Percentiles rank a stretch among this genome's conserved stretches.
These are phyloP conservation scores for Omphalotus olearius DNA, from an alignment of 1,284 basidiomycete species.

Conservation along the genomic window DNA sequence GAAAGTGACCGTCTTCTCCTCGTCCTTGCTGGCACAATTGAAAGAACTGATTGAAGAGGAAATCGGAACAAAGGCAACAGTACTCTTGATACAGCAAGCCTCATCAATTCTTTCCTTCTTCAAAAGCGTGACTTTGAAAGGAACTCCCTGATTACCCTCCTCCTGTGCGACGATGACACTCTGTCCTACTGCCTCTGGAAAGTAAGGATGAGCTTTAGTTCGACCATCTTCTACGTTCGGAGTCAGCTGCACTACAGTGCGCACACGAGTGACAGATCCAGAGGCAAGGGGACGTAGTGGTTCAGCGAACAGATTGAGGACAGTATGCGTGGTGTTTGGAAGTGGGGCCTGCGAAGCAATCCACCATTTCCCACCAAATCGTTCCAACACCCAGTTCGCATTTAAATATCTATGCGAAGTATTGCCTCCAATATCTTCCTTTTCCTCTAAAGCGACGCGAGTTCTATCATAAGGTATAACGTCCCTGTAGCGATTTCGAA, in stretches of 20 bases:
- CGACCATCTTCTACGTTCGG: conserved; percentile 59
- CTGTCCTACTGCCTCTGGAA: conserved; percentile 56
- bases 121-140: conserved; percentile 53
- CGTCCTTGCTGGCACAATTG: not conserved
- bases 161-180: conserved; percentile 48
- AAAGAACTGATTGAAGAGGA: no score
- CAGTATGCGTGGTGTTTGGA: conserved; percentile 63
- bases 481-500: conserved; percentile 67
- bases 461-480: conserved; percentile 79
- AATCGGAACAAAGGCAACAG: conserved; percentile 21
- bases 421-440: conserved; percentile 12
- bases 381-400: conserved; percentile 79
- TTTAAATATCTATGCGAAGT: conserved; percentile 63
- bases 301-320: conserved; percentile 64
- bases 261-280: conserved; percentile 36
- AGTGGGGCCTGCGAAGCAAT: conserved; percentile 82
- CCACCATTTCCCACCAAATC: conserved; percentile 71
- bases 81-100: conserved; percentile 62
- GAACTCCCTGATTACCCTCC: conserved; percentile 29
- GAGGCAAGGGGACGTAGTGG: conserved; percentile 34
- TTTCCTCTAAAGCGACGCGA: conserved; percentile 44
- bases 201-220: conserved; percentile 74
- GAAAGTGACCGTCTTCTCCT: conserved; percentile 30
- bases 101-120: conserved; percentile 39
- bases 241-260: conserved; percentile 79